Evolutionary conservation across 2,329 filamentous ascomycete species (phyloP).

Genomic region (Phialophora macrospora): DNA sequence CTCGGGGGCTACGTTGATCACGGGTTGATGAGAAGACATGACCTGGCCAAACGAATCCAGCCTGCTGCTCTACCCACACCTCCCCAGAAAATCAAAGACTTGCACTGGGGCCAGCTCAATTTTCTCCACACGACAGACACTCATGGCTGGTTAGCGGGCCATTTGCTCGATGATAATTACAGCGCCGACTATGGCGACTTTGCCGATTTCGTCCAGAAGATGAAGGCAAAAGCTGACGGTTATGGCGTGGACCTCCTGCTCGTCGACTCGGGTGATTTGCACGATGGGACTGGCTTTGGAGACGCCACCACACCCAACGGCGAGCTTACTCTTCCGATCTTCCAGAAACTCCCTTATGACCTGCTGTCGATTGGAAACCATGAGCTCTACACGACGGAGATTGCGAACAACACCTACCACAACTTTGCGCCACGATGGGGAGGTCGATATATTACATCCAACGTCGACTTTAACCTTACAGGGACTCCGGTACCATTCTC

Average conservation of each 20-base stretch:
- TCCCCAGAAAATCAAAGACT: constrained; percentile 36
- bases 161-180: constrained; percentile 91
- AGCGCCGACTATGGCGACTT: constrained; percentile 71
- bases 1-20: constrained; percentile 36
- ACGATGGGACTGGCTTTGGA: constrained; percentile 67
- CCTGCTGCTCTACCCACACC: constrained; percentile 31
- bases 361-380: constrained; percentile 65
- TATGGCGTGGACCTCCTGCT: constrained; percentile 65
- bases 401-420: constrained; percentile 66
- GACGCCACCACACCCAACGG: constrained; percentile 66
- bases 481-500: constrained; percentile 42
- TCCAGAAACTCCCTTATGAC: constrained; percentile 60
- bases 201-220: constrained; percentile 63
- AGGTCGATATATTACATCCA: constrained; percentile 60
- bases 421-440: constrained; percentile 64
- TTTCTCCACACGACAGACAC: constrained; percentile 86
- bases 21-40: constrained; percentile 35
- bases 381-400: constrained; percentile 66
- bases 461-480: constrained; percentile 56
- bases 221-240: constrained; percentile 63
- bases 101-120: constrained; percentile 69
- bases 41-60: constrained; percentile 36
- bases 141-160: constrained; percentile 93
- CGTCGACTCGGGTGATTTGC: constrained; percentile 67
- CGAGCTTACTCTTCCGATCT: constrained; percentile 58